Base-by-base conservation (phyloP, 116 monocot genomes). In the Trichopus zeylanicus region DNA sequence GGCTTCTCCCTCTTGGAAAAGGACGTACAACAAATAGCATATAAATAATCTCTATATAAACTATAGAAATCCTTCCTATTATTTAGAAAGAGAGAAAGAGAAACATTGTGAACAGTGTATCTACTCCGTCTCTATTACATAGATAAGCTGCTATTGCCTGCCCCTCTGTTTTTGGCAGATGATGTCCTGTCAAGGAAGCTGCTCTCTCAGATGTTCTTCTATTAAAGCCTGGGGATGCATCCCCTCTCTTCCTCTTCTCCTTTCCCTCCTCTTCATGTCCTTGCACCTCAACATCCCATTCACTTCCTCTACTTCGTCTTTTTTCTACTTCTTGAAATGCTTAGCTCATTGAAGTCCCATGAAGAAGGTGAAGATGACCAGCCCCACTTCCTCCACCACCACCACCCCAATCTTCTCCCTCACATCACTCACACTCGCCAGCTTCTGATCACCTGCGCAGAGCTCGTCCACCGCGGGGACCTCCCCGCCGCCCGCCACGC, bases 131-230 rank as follows among this genome's bases (percentile, higher is more conserved):
- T 48, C 67, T 32, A 30, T 23, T 38, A 23, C 49, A 16, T 18
- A 61, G 37, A 46, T n/a, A n/a, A n/a, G n/a, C 51, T n/a, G 60
- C 54, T 56, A 24, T 29, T 49, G 23, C 21, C 51, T 57, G 39
- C n/a, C n/a, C n/a, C 54, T 74, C 58, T 77, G 59, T 69, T 73
- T 74, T 91, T 82, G 79, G 82, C 86, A 80, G 82, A 91, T 77
- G 59, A 79, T 86, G 86, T 91, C 80, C 74, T 80, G 69, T 86
- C 77, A 75, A 72, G 60, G 67, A 77, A 79, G 77, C 85, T 81
- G 78, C 91, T 70, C 56, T 59, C 70, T 73, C 85, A 80, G 83
- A 86, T 80, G 83, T 83, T 73, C n/a, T n/a, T n/a, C 74, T 80
- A 73, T 80, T 83, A 82, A 82, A 82, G 72, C 31, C 46, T 69